These are phyloP conservation scores for Penicillium lividum DNA, from an alignment of 495 filamentous ascomycete species.

Conservation along the genomic window DNA sequence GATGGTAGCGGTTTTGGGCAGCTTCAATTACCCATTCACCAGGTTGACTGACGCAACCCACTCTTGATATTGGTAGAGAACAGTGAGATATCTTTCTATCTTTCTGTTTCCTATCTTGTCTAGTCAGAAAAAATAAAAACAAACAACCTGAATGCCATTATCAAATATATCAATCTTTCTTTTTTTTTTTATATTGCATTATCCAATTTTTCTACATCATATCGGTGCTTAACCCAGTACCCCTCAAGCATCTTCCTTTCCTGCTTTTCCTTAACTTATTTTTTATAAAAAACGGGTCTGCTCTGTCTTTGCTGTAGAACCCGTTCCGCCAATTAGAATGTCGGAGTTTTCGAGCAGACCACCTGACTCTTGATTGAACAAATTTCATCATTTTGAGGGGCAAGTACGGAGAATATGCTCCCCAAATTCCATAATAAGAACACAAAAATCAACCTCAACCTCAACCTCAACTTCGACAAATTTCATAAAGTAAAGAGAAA, in stretches of 20 bases:
- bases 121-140: neutral
- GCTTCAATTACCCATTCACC: neutral
- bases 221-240: neutral
- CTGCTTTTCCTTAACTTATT: neutral
- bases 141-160: constrained; percentile 2
- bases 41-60: neutral
- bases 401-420: neutral
- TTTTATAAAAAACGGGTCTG: no score
- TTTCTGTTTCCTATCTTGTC: neutral
- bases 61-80: neutral
- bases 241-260: neutral
- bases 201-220: constrained; percentile 3
- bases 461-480: neutral
- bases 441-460: no score
- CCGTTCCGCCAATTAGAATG: no score
- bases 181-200: constrained; percentile 2
- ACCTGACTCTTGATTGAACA: neutral
- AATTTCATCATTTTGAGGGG: neutral
- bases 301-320: neutral
- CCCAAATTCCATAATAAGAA: neutral
- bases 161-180: constrained; percentile 5
- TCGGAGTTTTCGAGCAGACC: neutral
- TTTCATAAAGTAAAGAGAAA: neutral
- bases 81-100: neutral
- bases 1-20: neutral